Evolutionary conservation across 1,284 basidiomycete genomes (phyloP), one percentile per base, ranked within the genome.

Genomic region (Rhizoctonia solani): DNA sequence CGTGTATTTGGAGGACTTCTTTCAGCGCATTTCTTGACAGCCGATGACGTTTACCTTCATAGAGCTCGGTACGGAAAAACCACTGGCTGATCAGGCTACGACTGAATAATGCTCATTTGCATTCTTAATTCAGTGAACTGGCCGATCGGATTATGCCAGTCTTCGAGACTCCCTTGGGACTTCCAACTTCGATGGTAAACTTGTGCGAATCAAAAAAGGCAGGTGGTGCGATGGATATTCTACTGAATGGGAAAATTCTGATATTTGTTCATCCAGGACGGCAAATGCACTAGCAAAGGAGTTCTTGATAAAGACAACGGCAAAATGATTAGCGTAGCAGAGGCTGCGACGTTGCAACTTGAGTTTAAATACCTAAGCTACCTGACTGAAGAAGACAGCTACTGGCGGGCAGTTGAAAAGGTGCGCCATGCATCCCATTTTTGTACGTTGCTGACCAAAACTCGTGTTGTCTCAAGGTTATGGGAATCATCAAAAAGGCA

Each of bases 351-450:
- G 0, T 77, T 93, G 25, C 92, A 95, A 76, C 83, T 96, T 25
- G 94, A 95, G 77, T 87, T 97, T 76, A 88, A 90, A 72, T 95
- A 97, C 74, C 81, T 98, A 19, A 87, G 86, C 49, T 79, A 89
- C 69, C 76, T 95, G 53, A 93, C 90, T 0, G 88, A 85, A 4
- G 85, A 96, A 63, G 82, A 84, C 11, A 78, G 78, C 1, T 98
- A 92, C 74, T 96, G 94, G 93, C 80, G 84, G 54, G 87, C 87
- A 67, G 93, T 83, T 1, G 94, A 96, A 75, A 83, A 81, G 71
- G 91, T 89, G 37, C 76, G 82, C 4, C 16, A 21, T 21, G n/a
- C 5, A 44, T 5, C 70, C 21, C 46, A 49, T 11, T 25, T 27
- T 53, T 29, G 16, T 44, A 2, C 1, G 34, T n/a, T 4, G 8